Evolutionary conservation across 1,284 basidiomycete genomes (phyloP).

Genomic region (Papiliotrema nemorosa): DNA sequence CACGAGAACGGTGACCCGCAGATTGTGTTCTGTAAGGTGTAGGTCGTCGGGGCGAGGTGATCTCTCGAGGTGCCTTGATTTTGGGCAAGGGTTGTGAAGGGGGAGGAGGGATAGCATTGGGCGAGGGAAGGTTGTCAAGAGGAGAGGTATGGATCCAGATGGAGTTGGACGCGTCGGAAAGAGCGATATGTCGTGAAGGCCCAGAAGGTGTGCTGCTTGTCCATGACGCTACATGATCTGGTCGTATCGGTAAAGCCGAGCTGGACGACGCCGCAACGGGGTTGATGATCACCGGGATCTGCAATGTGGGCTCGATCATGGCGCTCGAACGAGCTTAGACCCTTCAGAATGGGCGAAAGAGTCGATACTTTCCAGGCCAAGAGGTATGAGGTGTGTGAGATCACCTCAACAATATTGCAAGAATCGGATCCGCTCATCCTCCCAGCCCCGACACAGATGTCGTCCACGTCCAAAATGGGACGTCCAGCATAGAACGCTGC

Average conservation of each 20-base stretch:
- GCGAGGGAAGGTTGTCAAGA: neutral
- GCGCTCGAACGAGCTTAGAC: too few species aligned
- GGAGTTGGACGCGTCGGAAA: constrained; percentile 33
- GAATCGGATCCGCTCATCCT: too few species aligned
- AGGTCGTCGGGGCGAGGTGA: constrained; percentile 1
- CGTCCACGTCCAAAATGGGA: too few species aligned
- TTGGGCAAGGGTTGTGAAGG: constrained; percentile 5
- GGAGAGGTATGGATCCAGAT: constrained; percentile 30
- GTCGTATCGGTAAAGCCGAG: constrained; percentile 20
- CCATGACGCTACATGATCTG: constrained; percentile 38
- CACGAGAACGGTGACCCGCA: constrained; percentile 23
- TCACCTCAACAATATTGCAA: too few species aligned
- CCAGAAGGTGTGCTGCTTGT: constrained; percentile 9
- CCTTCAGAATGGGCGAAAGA: too few species aligned
- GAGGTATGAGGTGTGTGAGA: too few species aligned
- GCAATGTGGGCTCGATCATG: neutral
- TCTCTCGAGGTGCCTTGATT: neutral
- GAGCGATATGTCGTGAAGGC: constrained; percentile 23
- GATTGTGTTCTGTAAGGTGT: constrained; percentile 4
- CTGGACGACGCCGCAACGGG: neutral
- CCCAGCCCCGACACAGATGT: too few species aligned
- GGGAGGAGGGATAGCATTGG: neutral
- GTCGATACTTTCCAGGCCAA: too few species aligned
- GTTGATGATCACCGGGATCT: neutral
- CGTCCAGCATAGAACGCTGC: too few species aligned